These are phyloP conservation scores for Fusarium sp. DNA, from an alignment of 2,329 filamentous ascomycete species.

Conservation along the genomic window DNA sequence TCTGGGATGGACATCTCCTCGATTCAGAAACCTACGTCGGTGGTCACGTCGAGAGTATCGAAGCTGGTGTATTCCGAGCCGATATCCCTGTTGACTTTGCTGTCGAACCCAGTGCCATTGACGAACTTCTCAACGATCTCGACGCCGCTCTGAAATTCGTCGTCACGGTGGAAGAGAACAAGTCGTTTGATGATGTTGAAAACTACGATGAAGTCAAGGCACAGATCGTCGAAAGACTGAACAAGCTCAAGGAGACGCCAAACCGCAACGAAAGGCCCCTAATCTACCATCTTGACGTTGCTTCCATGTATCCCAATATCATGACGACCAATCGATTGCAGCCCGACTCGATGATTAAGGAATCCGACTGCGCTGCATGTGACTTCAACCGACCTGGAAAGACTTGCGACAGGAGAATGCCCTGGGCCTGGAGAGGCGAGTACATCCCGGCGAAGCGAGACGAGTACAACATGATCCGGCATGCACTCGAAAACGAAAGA, in stretches of 20 bases:
- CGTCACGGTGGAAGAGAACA: conserved; percentile 85
- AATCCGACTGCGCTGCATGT: conserved; percentile 95
- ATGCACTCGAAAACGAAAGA: conserved; percentile 89
- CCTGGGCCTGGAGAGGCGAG: conserved; percentile 98
- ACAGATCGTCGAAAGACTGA: conserved; percentile 79
- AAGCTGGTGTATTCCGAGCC: conserved; percentile 94
- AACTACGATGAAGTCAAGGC: conserved; percentile 88
- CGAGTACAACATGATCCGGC: conserved; percentile 99
- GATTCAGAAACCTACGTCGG: conserved; percentile 99
- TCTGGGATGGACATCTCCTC: conserved; percentile 95
- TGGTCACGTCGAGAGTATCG: conserved; percentile 98
- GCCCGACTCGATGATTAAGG: conserved; percentile 98
- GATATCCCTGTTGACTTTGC: conserved; percentile 96
- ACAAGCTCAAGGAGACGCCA: conserved; percentile 81
- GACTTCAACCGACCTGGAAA: conserved; percentile 98
- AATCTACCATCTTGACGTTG: conserved; percentile 98
- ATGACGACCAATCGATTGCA: conserved; percentile 99
- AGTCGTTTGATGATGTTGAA: conserved; percentile 79
- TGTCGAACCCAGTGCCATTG: conserved; percentile 87
- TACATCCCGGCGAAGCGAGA: conserved; percentile 95
- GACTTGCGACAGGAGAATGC: conserved; percentile 92
- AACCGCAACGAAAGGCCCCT: conserved; percentile 86
- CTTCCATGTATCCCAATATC: conserved; percentile 99
- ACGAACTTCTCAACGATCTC: conserved; percentile 86
- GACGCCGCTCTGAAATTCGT: conserved; percentile 92